Conservation (phyloP, 1,139 yeast species). For the Arxiozyma telluris region DNA sequence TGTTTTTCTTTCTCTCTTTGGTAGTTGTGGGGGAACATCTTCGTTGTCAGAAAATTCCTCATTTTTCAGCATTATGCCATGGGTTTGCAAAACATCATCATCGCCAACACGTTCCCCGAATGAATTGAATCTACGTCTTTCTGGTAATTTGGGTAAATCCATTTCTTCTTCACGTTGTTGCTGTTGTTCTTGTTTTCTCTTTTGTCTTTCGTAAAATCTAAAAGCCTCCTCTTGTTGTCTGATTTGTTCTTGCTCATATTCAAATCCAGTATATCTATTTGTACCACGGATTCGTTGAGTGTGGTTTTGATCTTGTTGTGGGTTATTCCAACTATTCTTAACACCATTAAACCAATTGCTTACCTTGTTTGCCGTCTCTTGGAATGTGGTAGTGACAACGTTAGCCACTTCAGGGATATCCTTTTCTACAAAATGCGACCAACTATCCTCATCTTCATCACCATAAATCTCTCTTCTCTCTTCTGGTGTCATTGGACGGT, state of each 20-base stretch:
- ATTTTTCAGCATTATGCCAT: conserved; percentile 44
- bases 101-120: conserved; percentile 36
- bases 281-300: conserved; percentile 13
- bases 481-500: conserved; percentile 15
- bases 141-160: conserved; percentile 18
- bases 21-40: conserved; percentile 38
- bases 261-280: conserved; percentile 16
- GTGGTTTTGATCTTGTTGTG: conserved; percentile 15
- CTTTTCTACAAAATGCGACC: conserved; percentile 56
- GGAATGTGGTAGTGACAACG: conserved; percentile 65
- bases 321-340: conserved; percentile 29
- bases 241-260: conserved; percentile 7
- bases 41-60: conserved; percentile 32
- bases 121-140: conserved; percentile 31
- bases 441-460: conserved; percentile 42
- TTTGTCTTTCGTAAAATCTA: conserved; percentile 6
- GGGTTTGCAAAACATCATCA: conserved; percentile 36
- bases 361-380: conserved; percentile 73
- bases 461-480: conserved; percentile 26
- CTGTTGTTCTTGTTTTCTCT: conserved; percentile 11
- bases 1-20: conserved; percentile 31
- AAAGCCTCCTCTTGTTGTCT: conserved; percentile 7
- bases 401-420: conserved; percentile 61
- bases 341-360: conserved; percentile 76
- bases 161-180: conserved; percentile 9